These are phyloP conservation scores for Arachnopeziza araneosa DNA, from an alignment of 2,329 filamentous ascomycete species.

Conservation along the genomic window DNA sequence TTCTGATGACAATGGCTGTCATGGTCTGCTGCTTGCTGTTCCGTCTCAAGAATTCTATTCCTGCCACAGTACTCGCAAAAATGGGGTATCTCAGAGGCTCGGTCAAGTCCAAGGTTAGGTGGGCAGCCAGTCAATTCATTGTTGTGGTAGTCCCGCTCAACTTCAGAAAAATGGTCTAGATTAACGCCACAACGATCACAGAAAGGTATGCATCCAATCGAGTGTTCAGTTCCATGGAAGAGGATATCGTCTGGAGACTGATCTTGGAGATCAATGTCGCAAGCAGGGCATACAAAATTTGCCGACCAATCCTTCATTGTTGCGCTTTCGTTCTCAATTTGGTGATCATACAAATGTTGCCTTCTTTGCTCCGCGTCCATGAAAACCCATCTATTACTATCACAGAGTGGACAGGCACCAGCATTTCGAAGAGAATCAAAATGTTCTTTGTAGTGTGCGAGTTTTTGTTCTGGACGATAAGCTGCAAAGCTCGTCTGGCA, in stretches of 20 bases:
- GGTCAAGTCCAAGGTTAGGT: not conserved
- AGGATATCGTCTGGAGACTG: slow-evolving; percentile 13
- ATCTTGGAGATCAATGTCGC: slow-evolving; percentile 14
- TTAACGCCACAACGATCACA: slow-evolving; percentile 22
- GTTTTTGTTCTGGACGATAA: slow-evolving; percentile 13
- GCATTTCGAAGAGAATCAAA: slow-evolving; percentile 13
- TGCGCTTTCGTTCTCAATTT: not conserved
- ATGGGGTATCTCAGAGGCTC: not conserved
- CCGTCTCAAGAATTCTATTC: slow-evolving; percentile 2
- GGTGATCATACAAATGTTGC: slow-evolving; percentile 18
- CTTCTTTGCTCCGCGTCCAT: slow-evolving; percentile 19
- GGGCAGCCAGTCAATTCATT: not conserved
- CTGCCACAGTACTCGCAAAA: not conserved
- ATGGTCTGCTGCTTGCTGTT: not conserved
- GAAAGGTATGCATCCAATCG: slow-evolving; percentile 17
- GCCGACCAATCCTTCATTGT: slow-evolving; percentile 17
- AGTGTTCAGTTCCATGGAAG: slow-evolving; percentile 20
- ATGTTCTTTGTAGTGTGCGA: slow-evolving; percentile 17
- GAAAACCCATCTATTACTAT: slow-evolving; percentile 16
- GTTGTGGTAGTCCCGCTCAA: slow-evolving; percentile 10
- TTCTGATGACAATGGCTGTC: not conserved
- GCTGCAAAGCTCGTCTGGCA: slow-evolving; percentile 14
- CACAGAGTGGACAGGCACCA: slow-evolving; percentile 23
- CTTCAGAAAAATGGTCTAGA: not conserved
- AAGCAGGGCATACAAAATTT: slow-evolving; percentile 20